phyloP scores from a whole-genome alignment of 75 land plant genomes.

The Selaginella tamariscina region DNA sequence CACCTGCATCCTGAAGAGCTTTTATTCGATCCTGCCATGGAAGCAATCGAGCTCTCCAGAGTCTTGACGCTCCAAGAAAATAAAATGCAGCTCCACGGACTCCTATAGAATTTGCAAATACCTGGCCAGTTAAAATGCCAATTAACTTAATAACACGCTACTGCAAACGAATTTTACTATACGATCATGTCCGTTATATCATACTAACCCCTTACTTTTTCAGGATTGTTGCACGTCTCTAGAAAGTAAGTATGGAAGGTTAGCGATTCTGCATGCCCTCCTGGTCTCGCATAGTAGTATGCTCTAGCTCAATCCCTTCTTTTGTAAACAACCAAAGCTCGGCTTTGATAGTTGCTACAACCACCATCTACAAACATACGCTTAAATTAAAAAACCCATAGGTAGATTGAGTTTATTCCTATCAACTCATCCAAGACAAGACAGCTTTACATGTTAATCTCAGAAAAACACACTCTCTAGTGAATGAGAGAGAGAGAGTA shows the following conservation, averaged over 20 bases:
- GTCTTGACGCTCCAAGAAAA: slow-evolving; percentile 61
- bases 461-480: too few species aligned
- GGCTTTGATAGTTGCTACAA: slow-evolving; percentile 60
- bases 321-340: slow-evolving; percentile 66
- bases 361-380: slow-evolving; percentile 49
- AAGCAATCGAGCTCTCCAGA: slow-evolving; percentile 72
- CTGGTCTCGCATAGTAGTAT: slow-evolving; percentile 35
- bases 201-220: too few species aligned
- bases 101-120: slow-evolving; percentile 68
- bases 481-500: too few species aligned
- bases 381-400: not conserved
- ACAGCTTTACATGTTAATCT: too few species aligned
- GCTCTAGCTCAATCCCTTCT: slow-evolving; percentile 71
- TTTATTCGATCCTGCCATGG: slow-evolving; percentile 94
- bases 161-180: too few species aligned
- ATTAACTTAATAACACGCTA: too few species aligned
- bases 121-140: too few species aligned
- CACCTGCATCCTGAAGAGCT: slow-evolving; percentile 74
- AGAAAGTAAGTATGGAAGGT: slow-evolving; percentile 61
- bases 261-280: slow-evolving; percentile 16
- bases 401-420: not conserved
- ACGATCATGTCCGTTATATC: too few species aligned
- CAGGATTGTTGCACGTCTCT: slow-evolving; percentile 81
- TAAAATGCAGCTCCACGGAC: slow-evolving; percentile 80
- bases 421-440: too few species aligned